phyloP scores from a whole-genome alignment of 129 eudicot genomes.

The Apium graveolens region DNA sequence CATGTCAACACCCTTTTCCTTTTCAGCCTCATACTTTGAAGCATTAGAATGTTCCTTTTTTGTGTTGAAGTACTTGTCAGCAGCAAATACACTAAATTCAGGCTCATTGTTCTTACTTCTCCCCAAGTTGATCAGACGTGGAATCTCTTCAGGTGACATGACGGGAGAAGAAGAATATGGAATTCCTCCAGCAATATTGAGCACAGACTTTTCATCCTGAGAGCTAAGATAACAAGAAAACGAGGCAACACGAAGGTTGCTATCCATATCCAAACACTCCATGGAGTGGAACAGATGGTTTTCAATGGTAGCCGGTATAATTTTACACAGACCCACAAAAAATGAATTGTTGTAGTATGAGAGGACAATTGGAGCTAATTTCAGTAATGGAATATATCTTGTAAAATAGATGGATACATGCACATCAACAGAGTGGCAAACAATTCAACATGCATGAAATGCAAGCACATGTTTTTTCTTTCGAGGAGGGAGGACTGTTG shows the following conservation, averaged over 20 bases:
- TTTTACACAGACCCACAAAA: not conserved
- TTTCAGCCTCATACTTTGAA: not conserved
- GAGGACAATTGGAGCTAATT: not conserved
- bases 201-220: constrained; percentile 12
- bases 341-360: not conserved
- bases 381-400: not conserved
- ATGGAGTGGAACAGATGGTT: not conserved
- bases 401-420: not conserved
- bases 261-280: not conserved
- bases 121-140: constrained; percentile 1
- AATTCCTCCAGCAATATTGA: constrained; percentile 14
- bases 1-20: constrained; percentile 24
- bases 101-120: constrained; percentile 16
- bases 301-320: not conserved
- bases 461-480: constrained; percentile 2
- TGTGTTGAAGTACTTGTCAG: constrained; percentile 41
- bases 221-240: constrained; percentile 19
- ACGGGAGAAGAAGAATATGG: constrained; percentile 15
- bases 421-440: constrained; percentile 4
- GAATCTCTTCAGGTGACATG: constrained; percentile 17
- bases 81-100: constrained; percentile 27
- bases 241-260: constrained; percentile 17
- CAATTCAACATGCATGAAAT: constrained; percentile 1
- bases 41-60: not conserved
- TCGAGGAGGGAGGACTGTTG: not conserved